Percentiles rank a stretch among this genome's conserved stretches.
Conservation (phyloP, 129 eudicot genomes). For the Saposhnikovia divaricata region DNA sequence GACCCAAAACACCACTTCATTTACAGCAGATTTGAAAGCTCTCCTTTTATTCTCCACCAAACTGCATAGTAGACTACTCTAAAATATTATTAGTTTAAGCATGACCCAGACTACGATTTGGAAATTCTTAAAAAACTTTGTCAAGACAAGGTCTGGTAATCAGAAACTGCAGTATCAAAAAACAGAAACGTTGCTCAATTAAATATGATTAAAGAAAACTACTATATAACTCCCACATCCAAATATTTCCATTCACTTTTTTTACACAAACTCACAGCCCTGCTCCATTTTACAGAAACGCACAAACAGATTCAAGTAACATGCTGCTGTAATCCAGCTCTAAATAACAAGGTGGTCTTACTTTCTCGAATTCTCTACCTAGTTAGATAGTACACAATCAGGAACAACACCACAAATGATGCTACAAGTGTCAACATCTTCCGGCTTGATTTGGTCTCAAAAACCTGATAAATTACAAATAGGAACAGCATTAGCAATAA, state of each 20-base stretch:
- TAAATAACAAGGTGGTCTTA: background rate
- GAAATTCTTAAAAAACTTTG: too few relatives aligned
- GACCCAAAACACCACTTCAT: too few relatives aligned
- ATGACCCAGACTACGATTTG: too few relatives aligned
- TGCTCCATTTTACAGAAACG: background rate
- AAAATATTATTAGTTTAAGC: too few relatives aligned
- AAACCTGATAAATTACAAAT: slow-evolving; percentile 34
- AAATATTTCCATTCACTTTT: background rate
- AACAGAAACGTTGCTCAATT: background rate
- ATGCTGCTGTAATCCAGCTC: background rate
- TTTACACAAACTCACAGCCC: background rate
- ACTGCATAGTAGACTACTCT: too few relatives aligned
- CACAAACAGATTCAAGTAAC: background rate
- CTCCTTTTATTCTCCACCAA: background rate
- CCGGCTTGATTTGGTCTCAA: slow-evolving; percentile 94
- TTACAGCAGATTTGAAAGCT: background rate
- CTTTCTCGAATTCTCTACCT: slow-evolving; percentile 32
- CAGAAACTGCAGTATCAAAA: background rate
- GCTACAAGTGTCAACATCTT: slow-evolving; percentile 74
- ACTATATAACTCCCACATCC: background rate
- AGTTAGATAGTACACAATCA: slow-evolving; percentile 76
- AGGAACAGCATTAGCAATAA: background rate
- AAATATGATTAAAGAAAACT: too few relatives aligned
- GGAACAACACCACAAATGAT: slow-evolving; percentile 68
- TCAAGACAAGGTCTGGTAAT: background rate